Conservation (phyloP, 306 rosid genomes). For the Sphenostylis stenocarpa region DNA sequence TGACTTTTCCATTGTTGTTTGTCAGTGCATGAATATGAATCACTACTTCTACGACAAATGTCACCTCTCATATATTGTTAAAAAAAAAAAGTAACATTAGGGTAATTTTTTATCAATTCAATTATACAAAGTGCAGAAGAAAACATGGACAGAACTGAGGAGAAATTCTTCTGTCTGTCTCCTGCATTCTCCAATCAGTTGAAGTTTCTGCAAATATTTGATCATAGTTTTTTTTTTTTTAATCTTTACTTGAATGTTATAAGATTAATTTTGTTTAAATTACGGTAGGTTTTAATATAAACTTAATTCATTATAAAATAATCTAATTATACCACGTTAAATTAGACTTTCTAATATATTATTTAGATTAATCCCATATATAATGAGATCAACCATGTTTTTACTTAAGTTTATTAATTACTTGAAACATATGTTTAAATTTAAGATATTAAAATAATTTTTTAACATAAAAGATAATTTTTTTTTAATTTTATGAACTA, state of each 20-base stretch:
- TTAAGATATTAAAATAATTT: too few relatives aligned
- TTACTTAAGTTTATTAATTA: too few relatives aligned
- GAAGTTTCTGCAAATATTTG: neutral
- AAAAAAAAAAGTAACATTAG: neutral
- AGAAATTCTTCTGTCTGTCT: neutral
- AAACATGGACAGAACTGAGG: neutral
- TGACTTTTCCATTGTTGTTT: neutral
- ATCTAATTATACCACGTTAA: too few relatives aligned
- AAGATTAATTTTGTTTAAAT: neutral
- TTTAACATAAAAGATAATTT: too few relatives aligned
- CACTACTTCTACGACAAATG: neutral
- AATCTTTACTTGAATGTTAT: neutral
- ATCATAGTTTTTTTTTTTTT: neutral
- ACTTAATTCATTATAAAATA: too few relatives aligned
- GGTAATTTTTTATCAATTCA: neutral
- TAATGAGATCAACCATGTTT: too few relatives aligned
- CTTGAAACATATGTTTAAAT: too few relatives aligned
- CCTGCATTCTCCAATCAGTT: neutral
- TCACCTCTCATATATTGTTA: neutral
- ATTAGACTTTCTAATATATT: too few relatives aligned
- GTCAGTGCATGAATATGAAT: conserved; percentile 4
- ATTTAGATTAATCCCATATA: too few relatives aligned
- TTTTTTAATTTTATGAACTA: too few relatives aligned
- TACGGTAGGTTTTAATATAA: too few relatives aligned
- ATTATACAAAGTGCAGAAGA: neutral